Evolutionary conservation across 352 stramenopile genomes (phyloP), one percentile per base, ranked within the genome.

Genomic region (Phytophthora constricta): DNA sequence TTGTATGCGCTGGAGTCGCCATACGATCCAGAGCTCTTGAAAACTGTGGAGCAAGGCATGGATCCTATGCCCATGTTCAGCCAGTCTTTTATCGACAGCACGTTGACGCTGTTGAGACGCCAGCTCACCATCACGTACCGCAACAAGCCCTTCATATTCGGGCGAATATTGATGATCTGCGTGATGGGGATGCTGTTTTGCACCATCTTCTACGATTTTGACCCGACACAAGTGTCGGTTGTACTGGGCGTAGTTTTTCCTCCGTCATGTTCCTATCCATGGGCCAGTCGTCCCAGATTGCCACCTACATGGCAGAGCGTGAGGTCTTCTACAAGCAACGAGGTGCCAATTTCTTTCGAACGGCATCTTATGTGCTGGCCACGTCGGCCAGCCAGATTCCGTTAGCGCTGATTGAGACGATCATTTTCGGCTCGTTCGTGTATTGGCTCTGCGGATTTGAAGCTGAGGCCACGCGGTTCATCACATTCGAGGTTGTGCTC

Each of bases 371-470:
- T 56, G 76, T 94, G 34, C 48, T 95, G 52, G 82, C 70, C 13
- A 74, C 56, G 5, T 74, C 61, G 11, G 25, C 68, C 5, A 69
- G 72, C 16, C 65, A 82, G 31, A 51, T 86, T 23, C 66, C 79
- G 60, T 64, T 84, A 48, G 54, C 65, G 62, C 2, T 82, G 1
- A 57, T 86, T 20, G 86, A 95, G 74, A 78, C 82, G 3, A 50
- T 93, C 20, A 62, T 92, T 10, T 96, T 93, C 77, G 87, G 86
- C 27, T 86, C 76, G 16, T 62, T 96, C 28, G 45, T 95, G 3
- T 96, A 96, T 63, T 96, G 82, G 75, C 82, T 95, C 61, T 79
- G 90, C 51, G 89, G 89, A 17, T 83, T 94, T 42, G 69, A 69
- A 19, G 14, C 65, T 0, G 28, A 74, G 19, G 58, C 60, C 3